phyloP scores from a whole-genome alignment of 2,329 filamentous ascomycete species.

The Fusarium sp. region DNA sequence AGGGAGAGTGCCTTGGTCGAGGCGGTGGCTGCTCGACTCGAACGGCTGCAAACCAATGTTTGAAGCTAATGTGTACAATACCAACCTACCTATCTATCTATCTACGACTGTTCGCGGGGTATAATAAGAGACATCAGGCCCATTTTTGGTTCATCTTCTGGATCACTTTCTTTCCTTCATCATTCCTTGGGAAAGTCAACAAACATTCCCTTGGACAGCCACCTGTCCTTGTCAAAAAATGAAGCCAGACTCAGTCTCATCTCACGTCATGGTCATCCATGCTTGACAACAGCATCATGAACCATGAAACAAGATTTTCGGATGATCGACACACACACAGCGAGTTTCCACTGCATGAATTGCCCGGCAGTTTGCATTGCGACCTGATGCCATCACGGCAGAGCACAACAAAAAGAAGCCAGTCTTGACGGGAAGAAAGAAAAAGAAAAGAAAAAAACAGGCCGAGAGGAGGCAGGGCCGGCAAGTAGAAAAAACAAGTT shows the following conservation, averaged over 20 bases:
- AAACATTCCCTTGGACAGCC: background rate
- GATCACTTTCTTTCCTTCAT: background rate
- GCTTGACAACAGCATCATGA: background rate
- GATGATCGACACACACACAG: background rate
- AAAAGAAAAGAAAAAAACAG: background rate
- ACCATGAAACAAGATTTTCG: background rate
- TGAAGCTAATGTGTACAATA: conserved; percentile 43
- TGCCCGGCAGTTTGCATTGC: background rate
- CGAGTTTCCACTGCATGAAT: background rate
- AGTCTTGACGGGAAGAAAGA: background rate
- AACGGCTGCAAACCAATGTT: conserved; percentile 60
- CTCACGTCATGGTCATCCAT: background rate
- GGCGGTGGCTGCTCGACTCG: conserved; percentile 71
- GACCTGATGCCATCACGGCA: background rate
- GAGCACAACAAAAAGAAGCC: background rate
- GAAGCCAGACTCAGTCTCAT: background rate
- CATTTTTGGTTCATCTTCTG: background rate
- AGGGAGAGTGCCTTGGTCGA: conserved; percentile 77
- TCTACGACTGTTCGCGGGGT: conserved; percentile 5
- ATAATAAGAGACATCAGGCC: conserved; percentile 20
- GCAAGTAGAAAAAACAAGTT: background rate
- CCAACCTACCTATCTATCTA: conserved; percentile 2
- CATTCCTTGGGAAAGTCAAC: background rate
- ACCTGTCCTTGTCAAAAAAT: background rate
- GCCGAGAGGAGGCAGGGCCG: background rate